Evolutionary conservation across 2,329 filamentous ascomycete genomes (phyloP).

Genomic region (Domatiomyces globalis): DNA sequence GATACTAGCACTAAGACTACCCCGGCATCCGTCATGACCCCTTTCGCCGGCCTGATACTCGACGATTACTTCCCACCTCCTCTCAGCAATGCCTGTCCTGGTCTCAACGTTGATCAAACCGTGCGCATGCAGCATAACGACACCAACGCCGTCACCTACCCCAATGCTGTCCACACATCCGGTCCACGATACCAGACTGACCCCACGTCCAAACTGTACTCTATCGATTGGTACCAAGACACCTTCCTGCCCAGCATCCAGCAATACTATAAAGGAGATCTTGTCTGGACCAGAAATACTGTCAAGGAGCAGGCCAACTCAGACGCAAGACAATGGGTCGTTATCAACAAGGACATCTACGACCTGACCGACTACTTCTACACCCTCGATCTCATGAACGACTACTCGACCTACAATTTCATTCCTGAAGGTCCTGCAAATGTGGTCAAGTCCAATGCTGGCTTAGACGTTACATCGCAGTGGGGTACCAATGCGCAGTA

Average conservation of each 20-base stretch:
- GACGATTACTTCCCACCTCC: slow-evolving; percentile 78
- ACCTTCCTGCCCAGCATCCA: slow-evolving; percentile 66
- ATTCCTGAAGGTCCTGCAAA: slow-evolving; percentile 54
- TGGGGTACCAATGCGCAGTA: slow-evolving; percentile 44
- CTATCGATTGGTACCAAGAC: slow-evolving; percentile 61
- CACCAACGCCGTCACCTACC: slow-evolving; percentile 47
- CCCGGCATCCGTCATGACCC: slow-evolving; percentile 49
- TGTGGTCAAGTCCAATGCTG: slow-evolving; percentile 60
- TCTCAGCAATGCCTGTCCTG: slow-evolving; percentile 57
- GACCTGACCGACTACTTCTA: slow-evolving; percentile 88
- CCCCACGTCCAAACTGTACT: slow-evolving; percentile 42
- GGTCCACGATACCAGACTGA: slow-evolving; percentile 46
- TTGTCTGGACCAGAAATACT: slow-evolving; percentile 53
- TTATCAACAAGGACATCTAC: slow-evolving; percentile 62
- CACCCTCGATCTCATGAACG: slow-evolving; percentile 48
- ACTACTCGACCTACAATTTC: slow-evolving; percentile 50
- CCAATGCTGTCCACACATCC: slow-evolving; percentile 53
- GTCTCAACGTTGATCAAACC: slow-evolving; percentile 49
- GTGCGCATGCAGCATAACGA: slow-evolving; percentile 38
- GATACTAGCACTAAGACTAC: slow-evolving; percentile 51
- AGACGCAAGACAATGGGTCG: slow-evolving; percentile 61
- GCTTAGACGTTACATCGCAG: slow-evolving; percentile 57
- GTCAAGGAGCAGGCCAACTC: slow-evolving; percentile 54
- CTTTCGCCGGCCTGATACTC: slow-evolving; percentile 63
- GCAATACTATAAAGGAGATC: slow-evolving; percentile 71